A percentile compares a stretch with the other conserved stretches of the same genome.
Evolutionary conservation across 139 green algal genomes (phyloP).

Genomic region (Zygnema cylindricum): DNA sequence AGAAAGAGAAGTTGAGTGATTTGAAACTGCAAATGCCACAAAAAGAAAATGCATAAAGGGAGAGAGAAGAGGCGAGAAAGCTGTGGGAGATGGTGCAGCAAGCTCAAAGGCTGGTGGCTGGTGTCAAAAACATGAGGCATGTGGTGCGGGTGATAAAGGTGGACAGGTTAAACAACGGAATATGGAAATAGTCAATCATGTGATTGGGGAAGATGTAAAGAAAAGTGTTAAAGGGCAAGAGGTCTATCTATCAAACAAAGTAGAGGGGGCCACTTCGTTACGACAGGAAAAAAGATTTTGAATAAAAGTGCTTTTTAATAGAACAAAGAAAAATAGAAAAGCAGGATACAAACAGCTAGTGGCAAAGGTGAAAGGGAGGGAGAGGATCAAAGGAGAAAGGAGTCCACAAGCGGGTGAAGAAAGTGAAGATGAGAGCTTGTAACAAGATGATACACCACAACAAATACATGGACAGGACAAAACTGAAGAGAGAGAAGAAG

Average conservation of each 20-base stretch:
- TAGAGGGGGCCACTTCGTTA: background rate
- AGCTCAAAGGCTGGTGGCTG: background rate
- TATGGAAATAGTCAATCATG: background rate
- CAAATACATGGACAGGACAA: background rate
- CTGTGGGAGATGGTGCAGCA: background rate
- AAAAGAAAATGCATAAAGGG: background rate
- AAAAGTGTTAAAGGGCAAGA: background rate
- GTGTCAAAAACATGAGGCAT: background rate
- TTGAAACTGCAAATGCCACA: background rate
- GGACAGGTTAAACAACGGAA: background rate
- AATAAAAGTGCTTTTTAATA: background rate
- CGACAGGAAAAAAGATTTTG: background rate
- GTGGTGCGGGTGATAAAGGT: background rate
- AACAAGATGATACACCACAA: background rate
- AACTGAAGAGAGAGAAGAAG: background rate
- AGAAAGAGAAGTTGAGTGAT: background rate
- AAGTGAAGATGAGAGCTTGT: background rate
- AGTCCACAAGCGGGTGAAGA: background rate
- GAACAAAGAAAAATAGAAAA: background rate
- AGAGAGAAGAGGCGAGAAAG: background rate
- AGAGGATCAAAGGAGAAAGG: background rate
- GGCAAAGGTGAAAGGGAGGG: background rate
- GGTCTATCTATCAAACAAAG: too few species aligned
- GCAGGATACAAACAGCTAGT: background rate
- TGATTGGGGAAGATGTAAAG: background rate